Base-by-base conservation (phyloP, 2,329 filamentous ascomycete species). In the Sclerotinia borealis region DNA sequence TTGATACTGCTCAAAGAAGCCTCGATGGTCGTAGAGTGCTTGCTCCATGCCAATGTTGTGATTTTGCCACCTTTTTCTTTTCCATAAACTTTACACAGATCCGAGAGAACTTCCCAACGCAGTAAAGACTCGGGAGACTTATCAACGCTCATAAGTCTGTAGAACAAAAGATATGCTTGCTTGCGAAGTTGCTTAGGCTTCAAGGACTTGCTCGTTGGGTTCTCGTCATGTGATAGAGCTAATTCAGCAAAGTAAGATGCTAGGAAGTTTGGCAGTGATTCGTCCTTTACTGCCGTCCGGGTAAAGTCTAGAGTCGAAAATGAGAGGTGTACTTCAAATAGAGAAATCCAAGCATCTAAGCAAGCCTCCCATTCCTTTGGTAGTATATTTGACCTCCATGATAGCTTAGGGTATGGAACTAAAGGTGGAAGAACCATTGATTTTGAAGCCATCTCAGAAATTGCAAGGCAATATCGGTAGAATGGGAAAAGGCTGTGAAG, bases 341-440 rank as follows among this genome's bases (percentile, higher is more conserved):
- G 80, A 13, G 84, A 78, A 22, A 86, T 78, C 92, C 92, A 97
- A 41, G 91, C 87, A 67, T 89, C 84, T 52, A 96, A 78, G 73
- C 89, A 92, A 37, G 84, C 80, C 68, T 88, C 81, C 92, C 92
- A 96, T 76, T 96, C 91, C 58, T 81, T 77, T 4, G 85, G 77
- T 45, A 82, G 79, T 65, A 96, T 83, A 68, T 83, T 83, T 68
- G 83, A 82, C 72, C 86, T 86, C 78, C 92, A 86, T 62, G 80
- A 78, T 39, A 83, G 78, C 66, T 87, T 83, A 22, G 93, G 93
- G 70, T 95, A 92, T 25, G 89, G 84, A 63, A 89, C 92, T 76
- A 97, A 82, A 39, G 87, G 82, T 48, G 92, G 92, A 55, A 93
- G 77, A 61, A 77, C 73, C 41, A 63, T 27, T 34, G 39, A 43